phyloP scores from a whole-genome alignment of 495 filamentous ascomycete genomes.

The Cenococcum geophilum region DNA sequence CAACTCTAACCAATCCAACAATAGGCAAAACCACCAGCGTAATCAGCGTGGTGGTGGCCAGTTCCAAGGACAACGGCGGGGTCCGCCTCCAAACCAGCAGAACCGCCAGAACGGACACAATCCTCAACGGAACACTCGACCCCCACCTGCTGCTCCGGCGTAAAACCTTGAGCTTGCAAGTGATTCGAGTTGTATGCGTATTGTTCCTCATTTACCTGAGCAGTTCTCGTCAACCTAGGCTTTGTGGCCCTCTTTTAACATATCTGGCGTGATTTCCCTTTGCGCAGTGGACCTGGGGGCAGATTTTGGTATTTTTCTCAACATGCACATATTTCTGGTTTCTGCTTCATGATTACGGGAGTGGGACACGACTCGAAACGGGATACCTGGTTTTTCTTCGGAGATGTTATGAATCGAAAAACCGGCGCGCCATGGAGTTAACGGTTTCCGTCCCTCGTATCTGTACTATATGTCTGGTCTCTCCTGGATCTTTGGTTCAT shows the following conservation, averaged over 20 bases:
- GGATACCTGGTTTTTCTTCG: constrained; percentile 30
- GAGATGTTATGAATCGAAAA: constrained; percentile 26
- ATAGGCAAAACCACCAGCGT: constrained; percentile 20
- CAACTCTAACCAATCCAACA: constrained; percentile 12
- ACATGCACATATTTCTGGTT: constrained; percentile 24
- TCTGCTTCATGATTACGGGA: constrained; percentile 25
- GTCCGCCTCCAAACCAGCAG: constrained; percentile 14
- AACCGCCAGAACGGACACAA: constrained; percentile 28
- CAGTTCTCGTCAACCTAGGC: constrained; percentile 25
- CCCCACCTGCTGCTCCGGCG: constrained; percentile 21
- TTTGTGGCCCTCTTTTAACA: constrained; percentile 10
- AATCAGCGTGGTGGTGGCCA: constrained; percentile 21
- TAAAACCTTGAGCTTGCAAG: constrained; percentile 7
- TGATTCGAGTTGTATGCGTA: not conserved
- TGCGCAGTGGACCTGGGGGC: constrained; percentile 23
- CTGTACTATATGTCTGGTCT: constrained; percentile 31
- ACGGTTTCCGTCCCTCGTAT: constrained; percentile 21
- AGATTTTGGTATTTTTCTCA: constrained; percentile 15
- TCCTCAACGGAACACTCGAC: constrained; percentile 24
- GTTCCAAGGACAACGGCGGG: constrained; percentile 24
- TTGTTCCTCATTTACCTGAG: constrained; percentile 18
- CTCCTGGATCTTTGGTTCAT: constrained; percentile 21
- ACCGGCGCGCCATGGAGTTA: constrained; percentile 27
- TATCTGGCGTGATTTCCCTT: constrained; percentile 27
- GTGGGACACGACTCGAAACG: constrained; percentile 26